Conservation (phyloP, 1,284 basidiomycete species). For the Afroboletus lepidellus region DNA sequence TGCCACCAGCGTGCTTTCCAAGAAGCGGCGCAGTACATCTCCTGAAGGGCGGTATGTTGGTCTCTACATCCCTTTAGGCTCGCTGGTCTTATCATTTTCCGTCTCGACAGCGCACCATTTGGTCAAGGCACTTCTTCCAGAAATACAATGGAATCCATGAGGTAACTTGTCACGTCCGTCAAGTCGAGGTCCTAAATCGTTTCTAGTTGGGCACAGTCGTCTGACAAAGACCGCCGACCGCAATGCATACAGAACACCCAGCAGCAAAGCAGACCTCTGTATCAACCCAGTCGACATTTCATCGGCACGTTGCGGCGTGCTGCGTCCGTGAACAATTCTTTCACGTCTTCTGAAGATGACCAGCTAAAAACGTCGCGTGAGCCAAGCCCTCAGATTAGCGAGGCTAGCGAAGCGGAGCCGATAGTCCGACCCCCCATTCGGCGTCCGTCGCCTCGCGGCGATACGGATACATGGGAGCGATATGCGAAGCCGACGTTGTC, state of each 20-base stretch:
- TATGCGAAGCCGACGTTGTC: slow-evolving; percentile 37
- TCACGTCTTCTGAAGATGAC: slow-evolving; percentile 33
- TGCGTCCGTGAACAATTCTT: slow-evolving; percentile 20
- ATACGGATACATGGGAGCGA: slow-evolving; percentile 32
- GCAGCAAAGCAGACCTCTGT: slow-evolving; percentile 10
- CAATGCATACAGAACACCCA: slow-evolving; percentile 11
- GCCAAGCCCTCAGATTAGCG: slow-evolving; percentile 32
- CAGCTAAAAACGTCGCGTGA: slow-evolving; percentile 32
- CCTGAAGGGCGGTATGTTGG: slow-evolving; percentile 29
- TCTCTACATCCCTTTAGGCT: slow-evolving; percentile 1
- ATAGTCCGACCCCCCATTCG: slow-evolving; percentile 16
- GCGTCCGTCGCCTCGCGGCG: slow-evolving; percentile 31
- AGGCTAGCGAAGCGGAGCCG: slow-evolving; percentile 29
- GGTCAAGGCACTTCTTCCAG: slow-evolving; percentile 17
- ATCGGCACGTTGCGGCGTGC: slow-evolving; percentile 10
- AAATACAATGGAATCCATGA: slow-evolving; percentile 28
- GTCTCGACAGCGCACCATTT: slow-evolving; percentile 15
- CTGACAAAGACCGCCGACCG: slow-evolving; percentile 19
- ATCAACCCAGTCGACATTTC: slow-evolving; percentile 11
- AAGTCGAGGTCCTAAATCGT: slow-evolving; percentile 13
- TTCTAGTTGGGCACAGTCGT: slow-evolving; percentile 20
- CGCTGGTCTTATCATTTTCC: slow-evolving; percentile 11
- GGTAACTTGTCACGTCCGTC: slow-evolving; percentile 18
- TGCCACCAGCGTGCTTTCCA: slow-evolving; percentile 32
- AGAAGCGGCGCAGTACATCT: slow-evolving; percentile 35